phyloP scores from a whole-genome alignment of 2,329 filamentous ascomycete genomes.

The Cryphonectria naterciae region DNA sequence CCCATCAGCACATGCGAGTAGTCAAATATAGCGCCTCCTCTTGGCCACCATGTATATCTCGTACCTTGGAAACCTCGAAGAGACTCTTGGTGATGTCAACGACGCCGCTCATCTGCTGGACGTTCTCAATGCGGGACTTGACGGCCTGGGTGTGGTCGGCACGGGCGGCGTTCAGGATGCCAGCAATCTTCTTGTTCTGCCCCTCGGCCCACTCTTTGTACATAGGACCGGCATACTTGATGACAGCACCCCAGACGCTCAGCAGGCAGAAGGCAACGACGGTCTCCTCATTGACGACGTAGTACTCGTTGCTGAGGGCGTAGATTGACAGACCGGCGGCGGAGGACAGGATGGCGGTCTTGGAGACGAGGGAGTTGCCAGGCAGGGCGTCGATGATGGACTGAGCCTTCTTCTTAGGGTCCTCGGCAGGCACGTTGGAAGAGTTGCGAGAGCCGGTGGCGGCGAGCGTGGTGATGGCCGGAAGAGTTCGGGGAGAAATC shows the following conservation, averaged over 20 bases:
- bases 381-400: constrained; percentile 92
- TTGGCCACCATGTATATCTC: constrained; percentile 28
- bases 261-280: constrained; percentile 92
- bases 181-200: constrained; percentile 90
- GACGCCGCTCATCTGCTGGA: constrained; percentile 91
- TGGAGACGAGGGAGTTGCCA: constrained; percentile 89
- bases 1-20: constrained; percentile 28
- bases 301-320: constrained; percentile 99
- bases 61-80: constrained; percentile 97
- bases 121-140: constrained; percentile 90
- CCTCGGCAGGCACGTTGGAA: constrained; percentile 80
- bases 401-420: constrained; percentile 96
- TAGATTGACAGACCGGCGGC: constrained; percentile 88
- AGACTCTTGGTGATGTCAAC: constrained; percentile 96
- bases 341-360: constrained; percentile 95
- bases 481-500: constrained; percentile 74
- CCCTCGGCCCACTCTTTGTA: constrained; percentile 91
- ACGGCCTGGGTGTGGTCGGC: constrained; percentile 95
- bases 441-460: constrained; percentile 69
- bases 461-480: constrained; percentile 68
- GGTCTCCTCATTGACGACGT: constrained; percentile 98
- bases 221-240: constrained; percentile 89
- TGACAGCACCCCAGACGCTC: constrained; percentile 88
- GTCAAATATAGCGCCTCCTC: not conserved
- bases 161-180: constrained; percentile 91